Evolutionary conservation across 106 monocot species (phyloP), one percentile per base, ranked within the genome.

Genomic region (Phalaenopsis aphrodite): DNA sequence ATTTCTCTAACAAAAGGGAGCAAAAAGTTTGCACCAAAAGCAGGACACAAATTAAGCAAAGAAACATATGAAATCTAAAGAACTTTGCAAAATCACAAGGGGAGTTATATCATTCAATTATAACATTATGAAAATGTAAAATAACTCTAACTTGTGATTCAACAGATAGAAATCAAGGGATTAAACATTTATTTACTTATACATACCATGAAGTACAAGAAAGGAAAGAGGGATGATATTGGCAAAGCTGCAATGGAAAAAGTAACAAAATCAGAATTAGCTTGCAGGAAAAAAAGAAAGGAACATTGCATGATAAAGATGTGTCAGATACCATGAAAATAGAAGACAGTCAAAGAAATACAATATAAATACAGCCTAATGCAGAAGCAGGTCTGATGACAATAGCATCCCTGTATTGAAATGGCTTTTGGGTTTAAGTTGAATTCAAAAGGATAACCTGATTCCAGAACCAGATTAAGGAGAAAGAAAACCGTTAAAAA

Each of bases 201-300:
- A 84, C 91, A 56, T 94, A 94, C 94, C 94, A 92, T 90, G 82
- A 91, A 95, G 58, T 95, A 95, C 74, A 95, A 84, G 87, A 87
- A 95, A 73, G 95, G 95, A 81, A 95, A 95, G 80, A 95, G 79
- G 65, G 93, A 93, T 79, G 93, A 84, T 81, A 88, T 87, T 67
- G 95, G 87, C 46, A 95, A 78, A 61, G 83, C 95, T 95, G 95
- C 81, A 87, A 87, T 85, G 39, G 0, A 61, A 73, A 42, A 81
- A 15, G 76, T 10, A 74, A 2, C 23, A 58, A 10, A 1, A n/a
- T 56, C 41, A 71, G 55, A 77, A 68, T 42, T n/a, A 11, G 39
- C 39, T 45, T n/a, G 58, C 16, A 56, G n/a, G 23, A 80, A 56
- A 68, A 21, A 80, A 23, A 38, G 1, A 57, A 38, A 41, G 30